Percentiles rank a stretch among this genome's conserved stretches.
phyloP scores from a whole-genome alignment of 2,329 filamentous ascomycete species.

The Grosmannia penicillata region DNA sequence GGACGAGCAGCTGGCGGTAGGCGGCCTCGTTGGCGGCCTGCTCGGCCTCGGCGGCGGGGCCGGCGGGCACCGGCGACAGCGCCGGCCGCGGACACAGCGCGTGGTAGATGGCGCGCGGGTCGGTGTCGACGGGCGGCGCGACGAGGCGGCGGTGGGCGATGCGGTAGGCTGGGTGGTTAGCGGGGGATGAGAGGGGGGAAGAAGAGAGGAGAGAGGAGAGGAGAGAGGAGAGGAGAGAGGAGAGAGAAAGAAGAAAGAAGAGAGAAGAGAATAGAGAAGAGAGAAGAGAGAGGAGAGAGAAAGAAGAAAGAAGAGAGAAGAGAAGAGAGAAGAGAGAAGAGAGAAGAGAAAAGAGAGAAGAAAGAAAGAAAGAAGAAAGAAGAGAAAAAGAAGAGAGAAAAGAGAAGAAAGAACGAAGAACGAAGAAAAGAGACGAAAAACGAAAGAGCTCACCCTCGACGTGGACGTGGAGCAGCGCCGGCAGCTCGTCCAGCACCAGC shows the following conservation, averaged over 20 bases:
- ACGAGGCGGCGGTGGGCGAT: slow-evolving; percentile 44
- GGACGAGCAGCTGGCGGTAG: slow-evolving; percentile 80
- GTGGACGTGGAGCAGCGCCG: slow-evolving; percentile 67
- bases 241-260: too few species aligned
- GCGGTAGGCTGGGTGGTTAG: slow-evolving; percentile 48
- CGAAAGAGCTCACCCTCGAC: slow-evolving; percentile 44
- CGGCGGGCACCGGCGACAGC: slow-evolving; percentile 60
- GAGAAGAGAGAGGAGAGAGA: neutral
- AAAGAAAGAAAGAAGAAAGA: slow-evolving; percentile 1
- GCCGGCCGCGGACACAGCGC: slow-evolving; percentile 67
- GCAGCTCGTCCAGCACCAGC: slow-evolving; percentile 75
- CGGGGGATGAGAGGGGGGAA: neutral
- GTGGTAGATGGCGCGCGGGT: slow-evolving; percentile 64
- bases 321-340: neutral
- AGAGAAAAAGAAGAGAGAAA: neutral
- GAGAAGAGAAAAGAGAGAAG: too few species aligned
- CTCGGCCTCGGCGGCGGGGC: slow-evolving; percentile 33
- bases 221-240: neutral
- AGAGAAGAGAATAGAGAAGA: slow-evolving; percentile 2
- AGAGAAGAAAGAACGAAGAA: neutral
- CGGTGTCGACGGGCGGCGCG: slow-evolving; percentile 42
- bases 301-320: neutral
- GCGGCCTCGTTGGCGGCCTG: slow-evolving; percentile 65
- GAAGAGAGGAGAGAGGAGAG: neutral
- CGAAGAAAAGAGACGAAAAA: neutral